Evolutionary conservation across 306 rosid species (phyloP), one percentile per base, ranked within the genome.

Genomic region (Pterocarpus macrocarpus): DNA sequence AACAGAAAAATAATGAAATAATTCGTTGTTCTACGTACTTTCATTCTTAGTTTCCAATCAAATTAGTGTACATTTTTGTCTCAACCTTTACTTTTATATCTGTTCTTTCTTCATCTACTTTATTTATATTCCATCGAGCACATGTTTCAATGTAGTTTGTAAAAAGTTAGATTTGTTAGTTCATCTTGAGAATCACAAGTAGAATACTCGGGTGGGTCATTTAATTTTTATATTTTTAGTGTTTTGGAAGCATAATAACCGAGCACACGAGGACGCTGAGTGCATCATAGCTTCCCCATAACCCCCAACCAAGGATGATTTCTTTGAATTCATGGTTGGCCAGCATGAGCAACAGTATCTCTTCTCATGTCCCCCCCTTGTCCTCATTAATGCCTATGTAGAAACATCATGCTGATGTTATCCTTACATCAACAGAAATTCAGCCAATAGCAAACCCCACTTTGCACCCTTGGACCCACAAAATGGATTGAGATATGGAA

Each of bases 401-500:
- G 62, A 38, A 61, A 70, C 90, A 84, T 88, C 91, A 87, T 70
- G 89, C 85, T 84, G 90, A 88, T 80, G 90, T 63, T 84, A 69
- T 75, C 16, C 87, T 87, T 88, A 66, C 88, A 83, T 87, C 86
- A 89, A 76, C 57, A 22, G 1, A 47, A 12, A 7, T 39, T 14
- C 8, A 43, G 10, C 8, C 10, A 6, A 50, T 4, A 50, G 5
- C 10, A 43, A 4, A 14, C 57, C 57, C 57, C 53, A 12, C 53
- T 47, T 12, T 44, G 41, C 7, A 4, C 41, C 41, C 41, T 38
- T 38, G 41, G 41, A 4, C 41, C 41, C 47, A 43, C 47, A 43
- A 43, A 43, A 2, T 43, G 47, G 45, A 41, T 4, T 41, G 8
- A 5, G 7, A 41, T 41, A 7, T 7, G 28, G 41, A 38, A 6